phyloP scores from a whole-genome alignment of 495 filamentous ascomycete species.

The Hypoxylon rickii region DNA sequence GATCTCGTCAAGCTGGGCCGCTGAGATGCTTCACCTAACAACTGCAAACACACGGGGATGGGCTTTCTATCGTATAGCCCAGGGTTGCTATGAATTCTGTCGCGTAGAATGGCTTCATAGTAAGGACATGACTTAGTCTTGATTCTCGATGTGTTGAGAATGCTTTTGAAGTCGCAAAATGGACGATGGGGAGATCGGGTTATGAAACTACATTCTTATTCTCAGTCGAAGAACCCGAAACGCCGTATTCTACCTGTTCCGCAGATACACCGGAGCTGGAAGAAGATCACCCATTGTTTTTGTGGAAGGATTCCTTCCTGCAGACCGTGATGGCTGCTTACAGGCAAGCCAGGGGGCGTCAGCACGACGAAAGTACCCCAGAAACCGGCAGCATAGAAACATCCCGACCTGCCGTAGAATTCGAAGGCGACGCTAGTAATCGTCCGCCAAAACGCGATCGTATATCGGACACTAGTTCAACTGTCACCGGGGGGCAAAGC shows the following conservation, averaged over 20 bases:
- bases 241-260: slow-evolving; percentile 28
- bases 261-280: slow-evolving; percentile 29
- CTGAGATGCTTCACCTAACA: background rate
- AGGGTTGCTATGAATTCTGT: background rate
- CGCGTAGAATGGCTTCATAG: slow-evolving; percentile 8
- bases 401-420: slow-evolving; percentile 5
- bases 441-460: slow-evolving; percentile 22
- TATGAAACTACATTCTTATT: slow-evolving; percentile 29
- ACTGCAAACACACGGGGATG: background rate
- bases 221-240: slow-evolving; percentile 22
- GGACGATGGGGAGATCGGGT: slow-evolving; percentile 30
- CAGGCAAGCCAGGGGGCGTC: slow-evolving; percentile 11
- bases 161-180: slow-evolving; percentile 12
- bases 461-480: slow-evolving; percentile 9
- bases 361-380: slow-evolving; percentile 10
- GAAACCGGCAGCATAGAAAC: slow-evolving; percentile 7
- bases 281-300: slow-evolving; percentile 24
- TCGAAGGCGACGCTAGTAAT: slow-evolving; percentile 6
- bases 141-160: slow-evolving; percentile 1
- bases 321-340: slow-evolving; percentile 26
- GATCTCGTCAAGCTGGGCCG: background rate
- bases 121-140: slow-evolving; percentile 12
- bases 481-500: slow-evolving; percentile 10
- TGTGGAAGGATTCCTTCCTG: slow-evolving; percentile 28
- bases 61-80: background rate